A percentile compares a stretch with the other conserved stretches of the same genome.
Evolutionary conservation across 768 basidiomycete genomes (phyloP).

Genomic region (Trametes meyenii): DNA sequence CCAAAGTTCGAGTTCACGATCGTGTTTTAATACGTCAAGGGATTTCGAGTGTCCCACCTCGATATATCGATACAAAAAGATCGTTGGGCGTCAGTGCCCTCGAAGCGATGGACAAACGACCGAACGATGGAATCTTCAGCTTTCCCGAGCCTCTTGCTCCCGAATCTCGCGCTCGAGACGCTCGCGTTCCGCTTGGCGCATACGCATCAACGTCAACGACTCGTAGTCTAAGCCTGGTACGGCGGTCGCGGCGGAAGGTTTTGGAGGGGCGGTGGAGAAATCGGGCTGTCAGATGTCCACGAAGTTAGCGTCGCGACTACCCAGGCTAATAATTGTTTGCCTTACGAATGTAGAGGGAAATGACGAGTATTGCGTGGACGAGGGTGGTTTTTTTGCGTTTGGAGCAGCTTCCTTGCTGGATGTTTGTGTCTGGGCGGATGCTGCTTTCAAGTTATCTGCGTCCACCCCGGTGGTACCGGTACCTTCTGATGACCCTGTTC

Average conservation of each 20-base stretch:
- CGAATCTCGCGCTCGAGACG: slow-evolving; percentile 76
- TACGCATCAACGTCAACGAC: slow-evolving; percentile 74
- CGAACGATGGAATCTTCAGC: background rate
- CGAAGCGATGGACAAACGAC: too few species aligned
- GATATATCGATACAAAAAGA: too few species aligned
- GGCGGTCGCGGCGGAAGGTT: slow-evolving; percentile 24
- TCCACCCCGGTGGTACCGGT: background rate
- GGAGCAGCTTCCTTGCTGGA: background rate
- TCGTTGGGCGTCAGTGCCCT: too few species aligned
- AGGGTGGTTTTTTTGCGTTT: slow-evolving; percentile 11
- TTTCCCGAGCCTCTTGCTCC: slow-evolving; percentile 58
- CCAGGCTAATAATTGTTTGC: slow-evolving; percentile 1
- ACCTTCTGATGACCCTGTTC: background rate
- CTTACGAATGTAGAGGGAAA: slow-evolving; percentile 63
- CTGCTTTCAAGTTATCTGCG: background rate
- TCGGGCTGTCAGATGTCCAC: slow-evolving; percentile 25
- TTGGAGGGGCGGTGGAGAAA: slow-evolving; percentile 5
- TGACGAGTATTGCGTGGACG: slow-evolving; percentile 55
- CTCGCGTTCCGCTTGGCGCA: slow-evolving; percentile 81
- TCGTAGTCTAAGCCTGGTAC: slow-evolving; percentile 69
- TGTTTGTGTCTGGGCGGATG: background rate
- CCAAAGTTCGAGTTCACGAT: too few species aligned
- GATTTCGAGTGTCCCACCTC: too few species aligned
- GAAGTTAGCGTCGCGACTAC: background rate
- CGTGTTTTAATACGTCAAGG: too few species aligned